Evolutionary conservation across 306 rosid genomes (phyloP), one percentile per base, ranked within the genome.

Genomic region (Biancaea sappan): DNA sequence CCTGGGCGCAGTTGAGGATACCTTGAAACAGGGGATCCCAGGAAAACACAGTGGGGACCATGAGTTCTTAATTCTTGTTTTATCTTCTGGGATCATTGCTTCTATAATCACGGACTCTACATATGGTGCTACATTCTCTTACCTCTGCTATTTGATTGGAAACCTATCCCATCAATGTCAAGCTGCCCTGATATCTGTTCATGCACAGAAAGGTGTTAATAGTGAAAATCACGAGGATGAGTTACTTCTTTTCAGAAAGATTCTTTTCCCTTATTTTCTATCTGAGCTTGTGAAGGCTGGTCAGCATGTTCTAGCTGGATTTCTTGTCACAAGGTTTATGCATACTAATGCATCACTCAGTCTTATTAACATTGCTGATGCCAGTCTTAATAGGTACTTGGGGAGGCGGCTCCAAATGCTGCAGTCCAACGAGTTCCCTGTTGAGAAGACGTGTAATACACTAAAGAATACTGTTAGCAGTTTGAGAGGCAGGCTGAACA

Each of bases 221-320:
- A 63, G 71, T 43, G 80, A 59, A 60, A 86, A 83, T 44, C 77
- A 51, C 25, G 87, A 83, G 59, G 72, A 75, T 40, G 86, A 69
- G 63, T 71, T 76, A n/a, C 80, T 77, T 24, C 74, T 82, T 66
- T 90, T 88, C 58, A 82, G 84, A 82, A 84, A 81, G 69, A 54
- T 86, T 40, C 71, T 86, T 66, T 85, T 95, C 79, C 99, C 99
- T 21, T 43, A 47, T 66, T 85, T 95, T 59, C 44, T 92, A 76
- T 77, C 96, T 6, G 96, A 92, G 88, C 93, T 92, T 56, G 96
- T 95, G 77, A 92, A 83, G 84, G 92, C 93, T 47, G 96, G 84
- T 83, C 98, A 95, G 83, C 88, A 86, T 51, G 82, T 95, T 79
- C 84, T 95, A 21, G 98, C 98, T 8, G 98, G 93, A 72, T 86